These are phyloP conservation scores for Geosmithia flava DNA, from an alignment of 2,329 filamentous ascomycete genomes.

Conservation along the genomic window DNA sequence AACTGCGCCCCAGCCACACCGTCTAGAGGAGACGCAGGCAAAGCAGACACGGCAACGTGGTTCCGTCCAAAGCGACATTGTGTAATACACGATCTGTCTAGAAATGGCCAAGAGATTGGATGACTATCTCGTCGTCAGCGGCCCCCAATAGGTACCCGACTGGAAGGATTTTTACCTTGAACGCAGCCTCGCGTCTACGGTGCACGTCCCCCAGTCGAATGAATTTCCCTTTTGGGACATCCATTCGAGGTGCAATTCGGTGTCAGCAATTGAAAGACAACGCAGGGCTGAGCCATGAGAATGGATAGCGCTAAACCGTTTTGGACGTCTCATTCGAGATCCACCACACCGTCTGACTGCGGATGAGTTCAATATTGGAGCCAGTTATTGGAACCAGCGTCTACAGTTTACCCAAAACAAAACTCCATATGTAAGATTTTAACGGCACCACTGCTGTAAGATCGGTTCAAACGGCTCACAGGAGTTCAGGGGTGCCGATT, in stretches of 20 bases:
- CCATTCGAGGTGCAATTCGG: slow-evolving; percentile 10
- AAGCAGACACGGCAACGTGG: not conserved
- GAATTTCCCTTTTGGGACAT: slow-evolving; percentile 6
- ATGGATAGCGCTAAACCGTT: not conserved
- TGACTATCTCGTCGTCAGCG: not conserved
- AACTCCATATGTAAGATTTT: not conserved
- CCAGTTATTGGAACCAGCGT: too few species aligned
- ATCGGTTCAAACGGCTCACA: too few species aligned
- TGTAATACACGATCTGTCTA: too few species aligned
- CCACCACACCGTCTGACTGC: not conserved
- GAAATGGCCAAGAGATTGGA: not conserved
- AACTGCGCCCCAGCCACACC: not conserved
- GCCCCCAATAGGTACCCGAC: not conserved
- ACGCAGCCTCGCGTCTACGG: not conserved
- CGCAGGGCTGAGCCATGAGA: not conserved
- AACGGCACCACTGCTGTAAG: too few species aligned
- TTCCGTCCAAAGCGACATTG: not conserved
- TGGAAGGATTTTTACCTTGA: not conserved
- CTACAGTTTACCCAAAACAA: not conserved
- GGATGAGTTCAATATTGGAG: not conserved
- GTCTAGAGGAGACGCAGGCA: not conserved
- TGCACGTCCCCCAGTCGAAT: not conserved
- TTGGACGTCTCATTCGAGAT: not conserved
- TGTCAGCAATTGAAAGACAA: not conserved
- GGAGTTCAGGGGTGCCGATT: not conserved